Evolutionary conservation across 495 filamentous ascomycete species (phyloP), one percentile per base, ranked within the genome.

Genomic region (Geopyxis carbonaria): DNA sequence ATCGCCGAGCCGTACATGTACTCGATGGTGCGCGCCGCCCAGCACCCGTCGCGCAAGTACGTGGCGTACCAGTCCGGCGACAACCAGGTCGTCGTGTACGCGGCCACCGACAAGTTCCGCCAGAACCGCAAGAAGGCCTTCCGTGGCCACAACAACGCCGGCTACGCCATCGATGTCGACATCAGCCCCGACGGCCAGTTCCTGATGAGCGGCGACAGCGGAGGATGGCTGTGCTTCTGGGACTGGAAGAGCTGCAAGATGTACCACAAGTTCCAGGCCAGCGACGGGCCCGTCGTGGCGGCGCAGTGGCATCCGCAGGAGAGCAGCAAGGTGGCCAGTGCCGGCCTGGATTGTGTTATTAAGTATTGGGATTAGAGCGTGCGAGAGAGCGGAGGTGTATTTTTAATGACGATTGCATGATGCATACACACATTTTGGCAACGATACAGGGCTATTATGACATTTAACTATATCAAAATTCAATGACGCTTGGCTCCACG

Each of bases 231-330:
- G 31, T 93, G 81, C 59, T 93, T 93, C 63, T 97, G 86, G 86
- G 87, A 94, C 58, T 95, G 81, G 75, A 97, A 95, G 72, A 93
- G 83, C 25, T 84, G 86, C 51, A 95, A 93, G 62, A 82, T 97
- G 81, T 93, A 78, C 59, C 80, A 89, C 59, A 95, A 95, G 71
- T 71, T 97, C 38, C 64, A 77, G 59, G 85, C 82, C 2, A 72
- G 76, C 38, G 76, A 80, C 31, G 74, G 76, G 4, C 72, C 87
- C 10, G 70, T 93, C 30, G 81, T 80, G 34, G 80, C 75, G 48
- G 64, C 83, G 32, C 76, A 78, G 58, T 97, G 86, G 86, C 85
- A 93, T 62, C 83, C 85, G 22, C 78, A 93, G 63, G 91, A 95
- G 66, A 87, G 76, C 5, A 84, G 77, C 56, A 92, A 93, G 63